Percentiles rank a stretch among this genome's conserved stretches.
These are phyloP conservation scores for Delonix regia DNA, from an alignment of 306 rosid genomes.

Conservation along the genomic window DNA sequence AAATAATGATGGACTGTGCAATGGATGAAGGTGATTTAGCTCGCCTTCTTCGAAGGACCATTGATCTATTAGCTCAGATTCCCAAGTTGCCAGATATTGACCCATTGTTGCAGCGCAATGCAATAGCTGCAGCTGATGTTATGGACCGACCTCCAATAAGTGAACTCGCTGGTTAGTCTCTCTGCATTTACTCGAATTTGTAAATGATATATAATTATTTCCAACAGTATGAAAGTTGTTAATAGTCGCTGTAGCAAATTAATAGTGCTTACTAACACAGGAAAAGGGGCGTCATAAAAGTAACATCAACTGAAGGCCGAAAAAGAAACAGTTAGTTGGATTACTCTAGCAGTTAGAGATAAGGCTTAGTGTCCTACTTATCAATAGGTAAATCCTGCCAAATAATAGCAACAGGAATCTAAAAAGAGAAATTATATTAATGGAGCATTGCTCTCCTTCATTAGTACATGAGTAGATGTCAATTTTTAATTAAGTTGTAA, in stretches of 20 bases:
- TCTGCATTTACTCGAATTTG: slow-evolving; percentile 26
- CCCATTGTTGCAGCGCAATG: slow-evolving; percentile 72
- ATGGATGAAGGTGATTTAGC: slow-evolving; percentile 98
- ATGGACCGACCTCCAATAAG: slow-evolving; percentile 98
- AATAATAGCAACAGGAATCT: too few species aligned
- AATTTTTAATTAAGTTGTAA: too few species aligned
- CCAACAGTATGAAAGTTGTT: not conserved
- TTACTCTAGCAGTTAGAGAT: too few species aligned
- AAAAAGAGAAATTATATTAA: too few species aligned
- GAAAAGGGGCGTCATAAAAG: not conserved
- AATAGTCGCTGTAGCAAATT: not conserved
- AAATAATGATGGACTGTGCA: slow-evolving; percentile 98
- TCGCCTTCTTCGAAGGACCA: slow-evolving; percentile 85
- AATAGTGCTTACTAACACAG: not conserved
- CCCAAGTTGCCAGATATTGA: slow-evolving; percentile 90
- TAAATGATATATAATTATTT: slow-evolving; percentile 30
- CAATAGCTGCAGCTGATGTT: slow-evolving; percentile 70
- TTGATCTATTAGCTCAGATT: slow-evolving; percentile 87
- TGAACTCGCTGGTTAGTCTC: slow-evolving; percentile 75
- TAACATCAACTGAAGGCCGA: not conserved
- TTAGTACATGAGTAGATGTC: too few species aligned
- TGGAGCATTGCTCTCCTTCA: too few species aligned
- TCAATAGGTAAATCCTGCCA: too few species aligned
- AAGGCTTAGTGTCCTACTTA: too few species aligned
- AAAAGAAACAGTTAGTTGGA: too few species aligned